Evolutionary conservation across 2,329 filamentous ascomycete species (phyloP).

Genomic region (Lachnellula cervina): DNA sequence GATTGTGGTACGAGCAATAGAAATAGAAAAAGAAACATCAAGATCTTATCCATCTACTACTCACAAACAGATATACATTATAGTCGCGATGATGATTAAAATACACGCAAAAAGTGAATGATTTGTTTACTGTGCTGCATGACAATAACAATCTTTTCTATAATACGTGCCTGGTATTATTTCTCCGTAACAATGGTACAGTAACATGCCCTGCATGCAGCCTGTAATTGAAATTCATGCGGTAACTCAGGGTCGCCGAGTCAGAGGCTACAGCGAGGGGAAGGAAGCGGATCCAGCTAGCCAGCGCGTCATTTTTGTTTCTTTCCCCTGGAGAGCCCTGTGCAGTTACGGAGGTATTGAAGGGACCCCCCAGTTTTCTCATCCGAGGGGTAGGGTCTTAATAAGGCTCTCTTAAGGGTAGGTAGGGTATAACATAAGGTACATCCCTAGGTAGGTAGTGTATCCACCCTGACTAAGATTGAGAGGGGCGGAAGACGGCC

Average conservation of each 20-base stretch:
- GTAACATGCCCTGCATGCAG: no score
- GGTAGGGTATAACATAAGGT: background rate
- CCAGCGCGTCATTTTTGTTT: slow-evolving; percentile 10
- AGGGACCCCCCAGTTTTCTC: background rate
- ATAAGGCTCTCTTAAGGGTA: no score
- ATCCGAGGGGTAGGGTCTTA: no score
- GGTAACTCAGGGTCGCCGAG: slow-evolving; percentile 3
- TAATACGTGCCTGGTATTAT: slow-evolving; percentile 10
- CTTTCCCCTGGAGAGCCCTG: background rate
- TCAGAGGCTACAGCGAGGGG: background rate
- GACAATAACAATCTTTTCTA: slow-evolving; percentile 1
- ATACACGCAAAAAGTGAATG: background rate
- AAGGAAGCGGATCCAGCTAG: background rate
- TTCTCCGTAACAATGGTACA: no score
- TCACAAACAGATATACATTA: background rate
- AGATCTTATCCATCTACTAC: no score
- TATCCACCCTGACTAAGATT: background rate
- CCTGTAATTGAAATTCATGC: slow-evolving; percentile 22
- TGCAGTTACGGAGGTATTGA: background rate
- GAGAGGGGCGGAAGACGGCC: background rate
- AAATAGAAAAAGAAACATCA: no score
- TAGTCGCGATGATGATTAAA: background rate
- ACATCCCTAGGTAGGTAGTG: background rate
- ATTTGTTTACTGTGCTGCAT: slow-evolving; percentile 6
- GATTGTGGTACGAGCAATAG: no score